Evolutionary conservation across 768 basidiomycete genomes (phyloP), one percentile per base, ranked within the genome.

Genomic region (Phallus indusiatus): DNA sequence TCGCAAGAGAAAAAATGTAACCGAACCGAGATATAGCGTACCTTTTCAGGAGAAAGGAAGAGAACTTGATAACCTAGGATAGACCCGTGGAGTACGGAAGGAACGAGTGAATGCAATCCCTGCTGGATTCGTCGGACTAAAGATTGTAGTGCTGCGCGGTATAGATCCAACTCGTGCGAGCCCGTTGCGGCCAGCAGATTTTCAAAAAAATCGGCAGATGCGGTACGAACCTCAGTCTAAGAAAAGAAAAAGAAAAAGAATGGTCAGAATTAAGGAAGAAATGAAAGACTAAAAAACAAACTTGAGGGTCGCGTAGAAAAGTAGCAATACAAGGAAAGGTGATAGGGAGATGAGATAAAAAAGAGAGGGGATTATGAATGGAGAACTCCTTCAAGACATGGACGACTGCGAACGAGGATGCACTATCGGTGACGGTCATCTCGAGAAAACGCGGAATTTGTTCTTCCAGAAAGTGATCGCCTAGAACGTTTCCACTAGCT

Each of bases 291-390:
- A 17, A n/a, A 34, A 10, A 24, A 61, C 69, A 52, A 33, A 75
- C 74, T 61, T 75, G 68, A 4, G 72, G 67, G 63, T 79, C 76
- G 9, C 75, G 65, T 4, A 79, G 63, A 0, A 75, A 73, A 1
- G 70, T 71, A 75, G 76, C 78, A 42, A 78, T 75, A 62, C 73
- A 72, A 60, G 74, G 72, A 20, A 78, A 66, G 1, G 75, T 67
- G 24, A 67, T 62, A 1, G 69, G 63, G 1, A 78, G 72, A 61
- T 69, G 70, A n/a, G 72, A 69, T 56, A 72, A 68, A 61, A 76
- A 73, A 1, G 74, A 64, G 10, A 66, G 67, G 1, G 74, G 73
- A n/a, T 71, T 73, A 50, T 71, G 69, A n/a, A 67, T 62, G 10
- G 78, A 75, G 50, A 79, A 67, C 60, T 76, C 75, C 55, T 74